Evolutionary conservation across 352 stramenopile genomes (phyloP).

Genomic region (Phytophthora vignae): DNA sequence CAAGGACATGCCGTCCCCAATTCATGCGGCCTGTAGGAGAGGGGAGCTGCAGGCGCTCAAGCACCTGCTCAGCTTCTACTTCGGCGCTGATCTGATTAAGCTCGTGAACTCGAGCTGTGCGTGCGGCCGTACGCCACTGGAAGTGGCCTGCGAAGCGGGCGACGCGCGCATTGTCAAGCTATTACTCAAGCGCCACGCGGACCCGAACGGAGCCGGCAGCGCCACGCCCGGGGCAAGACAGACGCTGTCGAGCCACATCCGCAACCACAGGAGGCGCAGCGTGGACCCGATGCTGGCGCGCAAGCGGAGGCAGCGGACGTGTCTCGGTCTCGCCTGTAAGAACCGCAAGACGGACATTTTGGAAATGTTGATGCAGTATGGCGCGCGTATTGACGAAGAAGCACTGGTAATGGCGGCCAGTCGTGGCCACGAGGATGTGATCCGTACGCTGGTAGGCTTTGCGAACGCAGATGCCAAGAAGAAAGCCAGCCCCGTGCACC

Average conservation of each 20-base stretch:
- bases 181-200: conserved; percentile 64
- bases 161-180: conserved; percentile 68
- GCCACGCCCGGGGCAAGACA: conserved; percentile 17
- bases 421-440: conserved; percentile 50
- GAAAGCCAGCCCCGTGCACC: conserved; percentile 38
- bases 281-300: conserved; percentile 22
- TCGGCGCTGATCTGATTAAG: conserved; percentile 58
- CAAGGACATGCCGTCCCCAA: conserved; percentile 56
- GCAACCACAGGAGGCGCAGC: conserved; percentile 40
- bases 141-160: conserved; percentile 68
- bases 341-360: conserved; percentile 54
- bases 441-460: conserved; percentile 49
- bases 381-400: conserved; percentile 68
- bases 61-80: conserved; percentile 77
- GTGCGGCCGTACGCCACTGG: conserved; percentile 74
- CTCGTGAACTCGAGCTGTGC: conserved; percentile 74
- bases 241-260: conserved; percentile 39
- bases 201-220: conserved; percentile 52
- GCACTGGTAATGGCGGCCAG: conserved; percentile 56
- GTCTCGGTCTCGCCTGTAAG: conserved; percentile 60
- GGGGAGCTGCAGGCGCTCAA: conserved; percentile 73
- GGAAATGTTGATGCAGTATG: conserved; percentile 69
- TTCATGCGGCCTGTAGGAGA: conserved; percentile 71
- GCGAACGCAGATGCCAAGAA: conserved; percentile 37
- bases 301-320: conserved; percentile 57